Base-by-base conservation (phyloP, 345 rosid species). In the Balakata baccata region DNA sequence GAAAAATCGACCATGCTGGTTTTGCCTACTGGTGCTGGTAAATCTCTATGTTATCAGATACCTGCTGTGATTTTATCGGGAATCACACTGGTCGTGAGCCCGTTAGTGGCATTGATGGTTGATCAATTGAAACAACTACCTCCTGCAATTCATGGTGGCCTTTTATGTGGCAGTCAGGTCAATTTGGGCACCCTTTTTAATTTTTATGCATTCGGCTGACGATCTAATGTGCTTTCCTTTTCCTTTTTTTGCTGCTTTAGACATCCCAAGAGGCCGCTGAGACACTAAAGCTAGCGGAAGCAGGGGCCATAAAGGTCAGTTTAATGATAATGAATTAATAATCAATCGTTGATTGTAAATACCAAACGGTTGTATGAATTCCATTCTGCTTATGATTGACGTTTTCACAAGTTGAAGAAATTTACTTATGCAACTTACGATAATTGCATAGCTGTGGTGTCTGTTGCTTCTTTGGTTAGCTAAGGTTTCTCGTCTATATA, bases 111-210 rank as follows among this genome's bases (percentile, higher is more conserved):
- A 10, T 68, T 95, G 86, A 95, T 95, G 99, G 86, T 91, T 65
- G 99, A 95, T 84, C 98, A 92, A 85, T 82, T 95, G 78, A 95
- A 85, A 64, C 98, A 89, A 77, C 78, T 95, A 84, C 99, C 97
- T 79, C 78, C 84, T 0, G 62, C 79, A 68, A 83, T 92, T 25
- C 85, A 41, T 25, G 99, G 99, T 43, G 89, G 92, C 64, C 83
- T 95, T 57, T 84, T 92, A 78, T 81, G 96, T 73, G 88, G 96
- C 80, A 85, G 85, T 85, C 97, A 95, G 91, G 99, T 89, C 20
- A 65, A 73, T 74, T 68, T 20, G 17, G 34, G 43, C 45, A 72
- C 53, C 0, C 20, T 38, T 18, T 58, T 46, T 38, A 57, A 20
- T 1, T 53, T 34, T 16, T 46, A 23, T 20, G n/a, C 9, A 10